Conservation (phyloP, 345 rosid genomes). For the Arabis hirsuta region DNA sequence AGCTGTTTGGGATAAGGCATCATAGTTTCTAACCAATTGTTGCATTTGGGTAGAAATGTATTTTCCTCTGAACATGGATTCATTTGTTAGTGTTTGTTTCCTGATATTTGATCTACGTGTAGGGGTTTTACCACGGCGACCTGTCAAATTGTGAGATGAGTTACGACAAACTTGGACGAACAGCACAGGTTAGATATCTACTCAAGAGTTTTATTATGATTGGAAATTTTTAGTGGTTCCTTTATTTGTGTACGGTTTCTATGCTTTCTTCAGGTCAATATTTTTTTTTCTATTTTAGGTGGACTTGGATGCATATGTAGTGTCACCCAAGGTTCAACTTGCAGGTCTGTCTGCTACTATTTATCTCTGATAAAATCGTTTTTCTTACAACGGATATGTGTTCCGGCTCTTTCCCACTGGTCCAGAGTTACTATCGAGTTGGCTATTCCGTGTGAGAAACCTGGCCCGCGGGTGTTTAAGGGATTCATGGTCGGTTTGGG, state of each 20-base stretch:
- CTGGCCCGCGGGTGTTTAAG: constrained; percentile 75
- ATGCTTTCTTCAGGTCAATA: constrained; percentile 62
- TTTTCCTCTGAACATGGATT: not conserved
- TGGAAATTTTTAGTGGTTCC: not conserved
- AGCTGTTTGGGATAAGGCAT: constrained; percentile 24
- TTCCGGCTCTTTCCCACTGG: constrained; percentile 34
- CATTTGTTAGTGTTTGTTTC: constrained; percentile 14
- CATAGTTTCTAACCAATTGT: not conserved
- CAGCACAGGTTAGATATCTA: constrained; percentile 69
- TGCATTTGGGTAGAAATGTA: not conserved
- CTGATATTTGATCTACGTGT: constrained; percentile 29
- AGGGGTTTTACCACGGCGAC: constrained; percentile 88
- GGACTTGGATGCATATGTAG: constrained; percentile 91
- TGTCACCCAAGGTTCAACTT: constrained; percentile 69
- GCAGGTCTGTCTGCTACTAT: constrained; percentile 65
- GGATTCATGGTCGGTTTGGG: constrained; percentile 96
- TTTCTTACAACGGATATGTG: not conserved
- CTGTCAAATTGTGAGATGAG: constrained; percentile 70
- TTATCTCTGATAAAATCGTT: not conserved
- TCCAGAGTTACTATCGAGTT: constrained; percentile 74
- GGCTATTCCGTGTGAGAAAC: constrained; percentile 84
- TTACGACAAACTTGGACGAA: constrained; percentile 91
- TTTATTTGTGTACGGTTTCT: constrained; percentile 16
- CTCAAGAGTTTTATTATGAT: not conserved
- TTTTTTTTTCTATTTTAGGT: constrained; percentile 51